Evolutionary conservation across 495 filamentous ascomycete genomes (phyloP).

Genomic region (Coniosporium apollinis): DNA sequence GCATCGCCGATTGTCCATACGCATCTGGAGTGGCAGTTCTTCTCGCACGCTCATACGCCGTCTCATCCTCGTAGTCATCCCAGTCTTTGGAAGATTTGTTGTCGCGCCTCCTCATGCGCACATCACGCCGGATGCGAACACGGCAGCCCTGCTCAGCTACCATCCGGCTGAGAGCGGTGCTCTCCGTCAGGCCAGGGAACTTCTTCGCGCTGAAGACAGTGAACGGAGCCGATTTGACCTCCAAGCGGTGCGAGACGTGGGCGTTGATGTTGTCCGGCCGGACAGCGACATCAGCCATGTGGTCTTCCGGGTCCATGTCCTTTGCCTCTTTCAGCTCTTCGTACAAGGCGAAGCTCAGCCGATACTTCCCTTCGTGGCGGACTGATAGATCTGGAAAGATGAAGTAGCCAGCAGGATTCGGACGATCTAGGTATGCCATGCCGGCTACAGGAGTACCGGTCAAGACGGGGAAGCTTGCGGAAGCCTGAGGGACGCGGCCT

Average conservation of each 20-base stretch:
- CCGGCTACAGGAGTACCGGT: constrained; percentile 93
- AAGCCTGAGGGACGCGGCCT: constrained; percentile 47
- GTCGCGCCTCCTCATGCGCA: constrained; percentile 84
- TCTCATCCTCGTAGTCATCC: constrained; percentile 51
- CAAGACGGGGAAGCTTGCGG: constrained; percentile 62
- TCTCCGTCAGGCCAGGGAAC: constrained; percentile 87
- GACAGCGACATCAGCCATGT: constrained; percentile 11
- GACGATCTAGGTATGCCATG: constrained; percentile 91
- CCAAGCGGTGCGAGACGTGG: constrained; percentile 51
- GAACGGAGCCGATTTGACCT: constrained; percentile 78
- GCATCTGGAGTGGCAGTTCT: constrained; percentile 44
- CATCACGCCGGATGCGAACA: constrained; percentile 89
- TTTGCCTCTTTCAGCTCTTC: constrained; percentile 75
- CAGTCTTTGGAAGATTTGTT: constrained; percentile 40
- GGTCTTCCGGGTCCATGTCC: constrained; percentile 40
- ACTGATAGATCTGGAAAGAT: constrained; percentile 96
- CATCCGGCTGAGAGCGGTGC: constrained; percentile 70
- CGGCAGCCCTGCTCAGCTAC: constrained; percentile 96
- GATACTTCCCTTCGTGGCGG: constrained; percentile 84
- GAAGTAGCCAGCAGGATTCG: constrained; percentile 84
- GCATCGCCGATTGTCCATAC: constrained; percentile 33
- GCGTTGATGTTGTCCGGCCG: constrained; percentile 16
- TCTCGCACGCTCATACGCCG: constrained; percentile 34
- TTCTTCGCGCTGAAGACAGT: constrained; percentile 95
- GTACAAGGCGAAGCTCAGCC: constrained; percentile 78